These are phyloP conservation scores for Pseudopithomyces chartarum DNA, from an alignment of 2,329 filamentous ascomycete species.

Conservation along the genomic window DNA sequence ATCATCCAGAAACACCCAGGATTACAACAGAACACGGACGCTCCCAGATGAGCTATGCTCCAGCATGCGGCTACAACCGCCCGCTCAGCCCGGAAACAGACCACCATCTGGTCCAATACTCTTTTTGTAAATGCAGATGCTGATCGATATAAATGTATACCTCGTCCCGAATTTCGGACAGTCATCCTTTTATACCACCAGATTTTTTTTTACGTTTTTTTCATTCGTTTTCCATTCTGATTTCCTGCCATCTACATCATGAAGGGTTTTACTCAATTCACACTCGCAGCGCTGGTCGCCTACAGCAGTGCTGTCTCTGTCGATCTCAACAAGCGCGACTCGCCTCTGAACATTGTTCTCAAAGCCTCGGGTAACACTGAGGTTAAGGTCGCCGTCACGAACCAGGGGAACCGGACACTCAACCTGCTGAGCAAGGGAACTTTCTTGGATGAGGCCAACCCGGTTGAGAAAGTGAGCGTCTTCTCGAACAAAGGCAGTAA, in stretches of 20 bases:
- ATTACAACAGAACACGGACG: slow-evolving; percentile 22
- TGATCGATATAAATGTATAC: slow-evolving; percentile 28
- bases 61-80: slow-evolving; percentile 19
- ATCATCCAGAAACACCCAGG: slow-evolving; percentile 26
- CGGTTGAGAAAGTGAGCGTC: slow-evolving; percentile 60
- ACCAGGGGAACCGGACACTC: slow-evolving; percentile 56
- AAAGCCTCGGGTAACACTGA: slow-evolving; percentile 54
- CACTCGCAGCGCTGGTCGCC: slow-evolving; percentile 32
- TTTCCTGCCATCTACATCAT: slow-evolving; percentile 21
- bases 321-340: slow-evolving; percentile 42
- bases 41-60: slow-evolving; percentile 32
- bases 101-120: slow-evolving; percentile 6
- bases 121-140: slow-evolving; percentile 7
- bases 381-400: slow-evolving; percentile 60
- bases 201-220: slow-evolving; percentile 14
- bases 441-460: slow-evolving; percentile 55
- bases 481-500: slow-evolving; percentile 52
- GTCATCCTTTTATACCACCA: slow-evolving; percentile 26
- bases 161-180: slow-evolving; percentile 6
- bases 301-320: slow-evolving; percentile 33
- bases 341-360: slow-evolving; percentile 44
- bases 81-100: slow-evolving; percentile 12
- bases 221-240: slow-evolving; percentile 10
- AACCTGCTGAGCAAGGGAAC: slow-evolving; percentile 61
- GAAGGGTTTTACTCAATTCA: slow-evolving; percentile 34